Conservation (phyloP, 2,329 filamentous ascomycete genomes). For the Colletotrichum sp. region DNA sequence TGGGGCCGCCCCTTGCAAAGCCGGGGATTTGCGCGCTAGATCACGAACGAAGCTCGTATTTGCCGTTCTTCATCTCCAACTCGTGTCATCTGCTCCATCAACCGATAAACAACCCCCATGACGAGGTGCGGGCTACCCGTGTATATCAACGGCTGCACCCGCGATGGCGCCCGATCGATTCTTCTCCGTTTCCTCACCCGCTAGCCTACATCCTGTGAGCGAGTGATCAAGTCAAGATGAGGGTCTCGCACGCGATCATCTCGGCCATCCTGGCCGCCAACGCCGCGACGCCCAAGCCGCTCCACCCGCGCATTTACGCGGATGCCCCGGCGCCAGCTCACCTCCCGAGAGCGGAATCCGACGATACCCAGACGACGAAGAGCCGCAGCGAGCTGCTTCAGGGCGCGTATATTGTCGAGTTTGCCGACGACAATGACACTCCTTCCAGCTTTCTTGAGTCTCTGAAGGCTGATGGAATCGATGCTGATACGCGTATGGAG, state of each 20-base stretch:
- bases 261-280: neutral
- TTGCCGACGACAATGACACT: slow-evolving; percentile 21
- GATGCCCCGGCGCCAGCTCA: neutral
- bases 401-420: slow-evolving; percentile 30
- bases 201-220: neutral
- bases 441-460: slow-evolving; percentile 17
- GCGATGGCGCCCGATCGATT: too few species aligned
- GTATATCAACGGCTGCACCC: neutral
- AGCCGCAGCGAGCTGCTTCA: slow-evolving; percentile 3
- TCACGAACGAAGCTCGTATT: slow-evolving; percentile 13
- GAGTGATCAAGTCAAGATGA: slow-evolving; percentile 4
- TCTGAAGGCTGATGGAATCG: slow-evolving; percentile 16
- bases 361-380: neutral
- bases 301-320: neutral
- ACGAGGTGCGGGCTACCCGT: neutral
- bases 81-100: neutral
- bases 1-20: neutral
- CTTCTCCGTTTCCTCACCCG: neutral
- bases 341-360: neutral
- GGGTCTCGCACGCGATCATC: neutral
- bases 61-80: slow-evolving; percentile 8
- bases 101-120: neutral
- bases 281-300: neutral
- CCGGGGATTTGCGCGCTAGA: slow-evolving; percentile 1
- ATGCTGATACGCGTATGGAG: slow-evolving; percentile 24